Base-by-base conservation (phyloP, 345 rosid genomes). In the Citrus unshiu region DNA sequence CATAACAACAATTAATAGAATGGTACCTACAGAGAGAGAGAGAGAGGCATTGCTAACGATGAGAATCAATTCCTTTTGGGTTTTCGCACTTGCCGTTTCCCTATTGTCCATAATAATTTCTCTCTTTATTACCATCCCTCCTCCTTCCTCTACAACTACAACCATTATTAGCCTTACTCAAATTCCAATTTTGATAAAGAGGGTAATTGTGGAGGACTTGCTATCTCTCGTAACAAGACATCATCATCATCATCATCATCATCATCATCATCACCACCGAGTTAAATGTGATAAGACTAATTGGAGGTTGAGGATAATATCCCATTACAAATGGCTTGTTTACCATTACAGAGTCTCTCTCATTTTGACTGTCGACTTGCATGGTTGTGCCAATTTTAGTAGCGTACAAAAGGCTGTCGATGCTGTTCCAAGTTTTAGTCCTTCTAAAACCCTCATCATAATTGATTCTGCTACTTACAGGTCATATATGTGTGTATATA, bases 391-490 rank as follows among this genome's bases (percentile, higher is more conserved):
- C 49, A 85, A 92, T 79, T 92, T 93, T 70, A 93, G 84, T 54
- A 91, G 86, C 34, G 80, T 92, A 74, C 98, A 95, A 84, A 80
- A 88, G 62, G 98, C 98, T 2, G 83, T 93, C 13, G 95, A 93
- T 68, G 83, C 80, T 39, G 92, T 81, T 70, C 98, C 98, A 14
- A 90, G 86, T n/a, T 83, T 68, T 35, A 90, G 89, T 72, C 54
- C 84, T 49, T 79, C 81, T 51, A 86, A 75, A 76, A 93, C 95
- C 64, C 86, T 93, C 76, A 89, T 92, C 39, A 68, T 93, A 6
- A 75, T 95, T 60, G 86, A 90, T 81, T 86, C 91, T 19, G 98
- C 94, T 68, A 87, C 84, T 72, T 93, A 93, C 90, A 93, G 98
- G 97, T 95, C 72, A 68, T 5, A 46, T 46, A 43, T 34, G 6